Percentiles rank a stretch among this genome's conserved stretches.
These are phyloP conservation scores for Zancudomyces culisetae DNA, from an alignment of 371 early-diverging fungal species.

Conservation along the genomic window DNA sequence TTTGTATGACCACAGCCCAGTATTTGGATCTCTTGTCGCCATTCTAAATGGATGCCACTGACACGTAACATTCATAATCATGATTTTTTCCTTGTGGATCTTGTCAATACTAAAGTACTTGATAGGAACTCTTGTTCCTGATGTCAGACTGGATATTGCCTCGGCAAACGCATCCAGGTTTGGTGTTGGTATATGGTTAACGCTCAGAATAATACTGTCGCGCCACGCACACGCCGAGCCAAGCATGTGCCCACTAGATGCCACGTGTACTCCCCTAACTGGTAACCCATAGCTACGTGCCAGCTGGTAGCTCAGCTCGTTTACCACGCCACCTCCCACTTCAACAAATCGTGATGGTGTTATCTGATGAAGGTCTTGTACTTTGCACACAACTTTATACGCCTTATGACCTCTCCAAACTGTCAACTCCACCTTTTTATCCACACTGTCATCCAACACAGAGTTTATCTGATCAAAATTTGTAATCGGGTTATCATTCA, in stretches of 20 bases:
- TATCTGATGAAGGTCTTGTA: conserved; percentile 60
- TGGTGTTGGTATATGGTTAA: conserved; percentile 48
- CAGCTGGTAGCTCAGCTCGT: conserved; percentile 50
- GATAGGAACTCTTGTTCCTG: conserved; percentile 61
- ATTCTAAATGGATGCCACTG: conserved; percentile 64
- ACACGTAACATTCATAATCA: conserved; percentile 54
- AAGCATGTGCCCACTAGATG: conserved; percentile 48
- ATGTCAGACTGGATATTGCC: conserved; percentile 39
- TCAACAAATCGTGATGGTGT: conserved; percentile 58
- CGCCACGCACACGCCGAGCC: conserved; percentile 38
- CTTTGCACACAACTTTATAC: conserved; percentile 24
- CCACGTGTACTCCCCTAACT: conserved; percentile 58
- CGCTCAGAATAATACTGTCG: conserved; percentile 36
- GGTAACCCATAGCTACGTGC: conserved; percentile 36
- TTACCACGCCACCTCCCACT: conserved; percentile 75
- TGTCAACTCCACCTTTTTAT: conserved; percentile 27
- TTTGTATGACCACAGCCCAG: conserved; percentile 62
- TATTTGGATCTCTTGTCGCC: conserved; percentile 55
- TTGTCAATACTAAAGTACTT: conserved; percentile 44
- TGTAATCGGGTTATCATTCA: conserved; percentile 58
- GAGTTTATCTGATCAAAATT: conserved; percentile 47
- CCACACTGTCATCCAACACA: conserved; percentile 47
- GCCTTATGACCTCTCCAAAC: conserved; percentile 49
- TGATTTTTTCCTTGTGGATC: conserved; percentile 44
- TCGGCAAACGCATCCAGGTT: conserved; percentile 55